Base-by-base conservation (phyloP, 2,329 filamentous ascomycete genomes). In the Aspergillus ustus region DNA sequence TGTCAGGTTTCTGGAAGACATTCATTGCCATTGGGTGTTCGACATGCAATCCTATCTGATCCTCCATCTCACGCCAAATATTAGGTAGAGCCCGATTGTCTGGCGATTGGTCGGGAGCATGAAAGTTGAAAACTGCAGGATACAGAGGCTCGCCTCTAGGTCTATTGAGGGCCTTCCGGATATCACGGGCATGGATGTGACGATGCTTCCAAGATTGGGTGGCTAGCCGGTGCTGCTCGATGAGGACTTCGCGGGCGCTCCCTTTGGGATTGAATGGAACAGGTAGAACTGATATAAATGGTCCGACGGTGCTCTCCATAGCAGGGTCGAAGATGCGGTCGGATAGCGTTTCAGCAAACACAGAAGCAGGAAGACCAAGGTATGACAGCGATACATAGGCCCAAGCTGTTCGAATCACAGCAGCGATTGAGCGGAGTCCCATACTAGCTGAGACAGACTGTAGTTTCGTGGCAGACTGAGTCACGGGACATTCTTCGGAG, bases 1-100 rank as follows among this genome's bases (percentile, higher is more conserved):
- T 71, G 29, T 69, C 61, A 0, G 31, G 20, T 22, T 60, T 50
- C 37, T 72, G 65, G 46, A 75, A 76, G 0, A 77, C 69, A 48
- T 80, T 79, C 52, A 80, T 67, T 2, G 78, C 78, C 63, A 80
- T 69, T 0, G 77, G 70, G 61, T 80, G 78, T 53, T 80, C 78
- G 6, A 80, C 78, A 37, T 73, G 70, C 15, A 80, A 69, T 1
- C 72, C 69, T 25, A 78, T 64, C 6, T 71, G 64, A 61, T 75
- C 70, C 15, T 73, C 71, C 4, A 70, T 50, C 51, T 73, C 69
- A 2, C 51, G 61, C 70, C 76, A 79, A 1, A 74, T 50, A 7
- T 51, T 22, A 1, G 63, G 19, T 17, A 55, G 49, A 19, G 52
- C 13, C 15, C 46, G n/a, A 5, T 53, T 44, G 4, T 59, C 34